Conservation (phyloP, 805 yeast genomes). For the Spathaspora girioi region DNA sequence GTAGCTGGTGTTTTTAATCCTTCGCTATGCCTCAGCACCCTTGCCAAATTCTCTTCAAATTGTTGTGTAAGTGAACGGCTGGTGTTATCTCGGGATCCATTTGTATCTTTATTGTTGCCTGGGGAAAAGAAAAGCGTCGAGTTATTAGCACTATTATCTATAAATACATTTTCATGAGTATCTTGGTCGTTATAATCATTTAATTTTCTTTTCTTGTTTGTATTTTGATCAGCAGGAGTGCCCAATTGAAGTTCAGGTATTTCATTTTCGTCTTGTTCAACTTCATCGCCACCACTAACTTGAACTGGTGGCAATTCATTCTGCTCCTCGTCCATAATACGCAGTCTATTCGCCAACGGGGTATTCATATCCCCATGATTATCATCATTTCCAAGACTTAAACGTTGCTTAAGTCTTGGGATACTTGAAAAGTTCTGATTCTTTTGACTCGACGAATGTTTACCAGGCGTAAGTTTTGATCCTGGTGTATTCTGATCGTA, state of each 20-base stretch:
- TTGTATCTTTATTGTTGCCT: constrained; percentile 2
- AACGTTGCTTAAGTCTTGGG: constrained; percentile 35
- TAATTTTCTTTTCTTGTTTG: not conserved
- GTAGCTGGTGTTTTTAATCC: not conserved
- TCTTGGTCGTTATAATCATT: constrained; percentile 9
- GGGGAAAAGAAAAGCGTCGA: constrained; percentile 18
- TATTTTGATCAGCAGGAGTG: constrained; percentile 10
- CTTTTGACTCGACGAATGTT: not conserved
- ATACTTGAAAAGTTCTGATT: constrained; percentile 20
- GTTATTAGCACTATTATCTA: constrained; percentile 18
- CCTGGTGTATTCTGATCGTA: not conserved
- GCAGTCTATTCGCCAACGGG: constrained; percentile 19
- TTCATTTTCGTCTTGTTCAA: constrained; percentile 10
- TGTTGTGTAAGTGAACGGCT: not conserved
- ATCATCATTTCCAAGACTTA: constrained; percentile 11
- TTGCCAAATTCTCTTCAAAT: not conserved
- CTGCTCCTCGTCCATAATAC: constrained; percentile 25
- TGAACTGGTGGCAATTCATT: constrained; percentile 16
- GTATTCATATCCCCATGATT: constrained; percentile 18
- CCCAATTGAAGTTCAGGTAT: constrained; percentile 18
- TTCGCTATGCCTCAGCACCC: not conserved
- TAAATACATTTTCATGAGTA: constrained; percentile 31
- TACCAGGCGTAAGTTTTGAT: not conserved
- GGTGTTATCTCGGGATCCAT: constrained; percentile 11
- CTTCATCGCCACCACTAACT: not conserved